Evolutionary conservation across 2,329 filamentous ascomycete species (phyloP), one percentile per base, ranked within the genome.

Genomic region (Parastagonospora avenae): DNA sequence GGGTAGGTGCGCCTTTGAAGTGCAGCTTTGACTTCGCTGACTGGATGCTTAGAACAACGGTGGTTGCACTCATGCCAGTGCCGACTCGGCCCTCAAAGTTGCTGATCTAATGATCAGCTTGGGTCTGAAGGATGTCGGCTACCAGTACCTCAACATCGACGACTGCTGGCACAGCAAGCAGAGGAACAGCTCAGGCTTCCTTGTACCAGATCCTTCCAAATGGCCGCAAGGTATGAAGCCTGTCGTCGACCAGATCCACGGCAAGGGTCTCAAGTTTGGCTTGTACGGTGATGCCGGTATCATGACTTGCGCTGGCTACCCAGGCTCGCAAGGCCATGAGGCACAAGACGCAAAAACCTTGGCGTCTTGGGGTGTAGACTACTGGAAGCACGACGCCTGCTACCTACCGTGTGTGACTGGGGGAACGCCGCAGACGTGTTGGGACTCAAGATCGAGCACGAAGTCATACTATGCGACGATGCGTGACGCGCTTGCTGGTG

Each of bases 151-250:
- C 51, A 82, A 83, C 61, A 80, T 76, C 28, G 83, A 87, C 68
- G 85, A 87, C 64, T 86, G 84, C 72, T 88, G 67, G 68, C 50
- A 74, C 70, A 52, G 74, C 71, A 41, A 80, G 77, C 75, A 78
- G 8, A 55, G 80, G 73, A 48, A 79, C 74, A 35, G 62, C 67
- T 49, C 54, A 37, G 37, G 66, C 54, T 43, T 72, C 65, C 39
- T 77, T 67, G 29, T 67, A 64, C 47, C 72, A 54, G 46, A 73
- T 29, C 49, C 52, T 85, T 85, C 57, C 82, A 85, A 2, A 66
- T 88, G 87, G 51, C 85, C 85, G 0, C 71, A 78, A n/a, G 85
- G 85, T 0, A 85, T 88, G 53, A 75, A 75, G 9, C 77, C 79
- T 0, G 66, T 82, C 1, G 83, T 83, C 1, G 70, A 80, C 16